Base-by-base conservation (phyloP, 148 eudicot species). In the Silene latifolia region DNA sequence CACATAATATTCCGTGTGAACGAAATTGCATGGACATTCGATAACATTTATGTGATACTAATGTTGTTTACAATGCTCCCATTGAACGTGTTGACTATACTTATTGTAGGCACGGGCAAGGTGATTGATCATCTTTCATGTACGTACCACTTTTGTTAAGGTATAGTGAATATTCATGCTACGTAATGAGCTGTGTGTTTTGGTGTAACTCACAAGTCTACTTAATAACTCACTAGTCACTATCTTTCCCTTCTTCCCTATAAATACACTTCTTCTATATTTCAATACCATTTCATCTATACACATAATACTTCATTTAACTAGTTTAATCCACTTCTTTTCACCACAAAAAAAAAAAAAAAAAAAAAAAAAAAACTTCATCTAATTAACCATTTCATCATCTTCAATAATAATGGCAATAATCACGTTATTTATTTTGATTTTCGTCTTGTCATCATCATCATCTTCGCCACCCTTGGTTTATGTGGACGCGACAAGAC, bases 201-300 rank as follows among this genome's bases (percentile, higher is more conserved):
- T 74, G 78, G 27, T 79, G 82, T 74, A 48, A 53, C 63, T 79
- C 82, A 74, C 82, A 79, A 69, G 82, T 69, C 64, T 39, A 68
- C 69, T 74, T 79, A 74, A 59, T 0, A 35, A 4, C 0, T 35
- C 7, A 35, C 35, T 71, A n/a, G n/a, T n/a, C 12, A 7, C 35
- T 71, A 42, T 48, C 19, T 35, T 48, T 35, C 13, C 14, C 25
- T 27, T 20, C 19, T 19, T 60, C 20, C 80, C 73, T 39, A 25
- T 78, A 73, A 42, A 67, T 66, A 57, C 47, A 20, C 69, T 0
- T 13, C 17, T 9, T 51, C 17, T 51, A 10, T 8, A 18, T 15
- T 65, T 65, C n/a, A 4, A 65, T 18, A 14, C 21, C 42, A 32
- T 35, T 25, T 64, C 54, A 47, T 48, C 54, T 2, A 48, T 15